Percentiles rank a stretch among this genome's conserved stretches.
These are phyloP conservation scores for Cicer yamashitae DNA, from an alignment of 306 rosid genomes.

Conservation along the genomic window DNA sequence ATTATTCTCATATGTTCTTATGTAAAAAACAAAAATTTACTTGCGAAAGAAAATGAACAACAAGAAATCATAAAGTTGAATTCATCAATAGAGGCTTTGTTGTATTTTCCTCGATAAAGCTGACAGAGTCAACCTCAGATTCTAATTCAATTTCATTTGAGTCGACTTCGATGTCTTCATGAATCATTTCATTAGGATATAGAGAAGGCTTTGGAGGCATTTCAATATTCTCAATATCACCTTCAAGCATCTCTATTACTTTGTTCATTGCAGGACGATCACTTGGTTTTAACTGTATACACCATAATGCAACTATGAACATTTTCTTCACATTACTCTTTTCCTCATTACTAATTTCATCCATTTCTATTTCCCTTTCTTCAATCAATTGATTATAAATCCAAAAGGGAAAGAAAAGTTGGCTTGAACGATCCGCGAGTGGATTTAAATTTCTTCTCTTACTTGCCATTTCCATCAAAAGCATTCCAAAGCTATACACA, in stretches of 20 bases:
- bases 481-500: constrained; percentile 28
- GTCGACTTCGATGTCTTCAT: too few species aligned
- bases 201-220: constrained; percentile 46
- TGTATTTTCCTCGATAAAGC: too few species aligned
- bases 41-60: too few species aligned
- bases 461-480: constrained; percentile 36
- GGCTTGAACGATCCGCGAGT: constrained; percentile 12
- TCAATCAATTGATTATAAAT: constrained; percentile 6
- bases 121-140: too few species aligned
- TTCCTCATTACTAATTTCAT: background rate
- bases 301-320: constrained; percentile 48
- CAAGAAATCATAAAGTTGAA: too few species aligned
- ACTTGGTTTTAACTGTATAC: constrained; percentile 44
- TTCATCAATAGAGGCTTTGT: too few species aligned
- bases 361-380: background rate
- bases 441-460: constrained; percentile 17
- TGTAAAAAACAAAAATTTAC: too few species aligned
- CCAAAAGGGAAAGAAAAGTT: constrained; percentile 37
- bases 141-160: too few species aligned
- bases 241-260: constrained; percentile 47
- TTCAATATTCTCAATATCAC: constrained; percentile 12
- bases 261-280: constrained; percentile 53
- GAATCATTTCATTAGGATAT: background rate
- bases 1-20: too few species aligned
- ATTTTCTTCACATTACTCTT: constrained; percentile 20